Base-by-base conservation (phyloP, 441 rosid species). In the Macaranga tanarius region DNA sequence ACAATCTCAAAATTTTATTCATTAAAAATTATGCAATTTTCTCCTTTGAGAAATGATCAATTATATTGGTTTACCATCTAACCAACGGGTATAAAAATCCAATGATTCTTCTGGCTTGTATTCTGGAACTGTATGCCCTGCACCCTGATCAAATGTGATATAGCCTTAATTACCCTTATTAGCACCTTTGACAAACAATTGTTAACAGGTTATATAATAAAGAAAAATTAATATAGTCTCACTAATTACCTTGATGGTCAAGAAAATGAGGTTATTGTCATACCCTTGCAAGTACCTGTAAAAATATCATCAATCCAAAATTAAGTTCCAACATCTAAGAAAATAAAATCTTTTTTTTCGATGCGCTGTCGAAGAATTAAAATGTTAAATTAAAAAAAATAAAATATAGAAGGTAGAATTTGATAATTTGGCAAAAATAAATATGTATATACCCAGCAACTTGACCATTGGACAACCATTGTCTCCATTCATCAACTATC, bases 81-180 rank as follows among this genome's bases (percentile, higher is more conserved):
- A 51, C 84, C 85, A 87, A 31, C 83, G 77, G 54, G 71, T 63
- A 26, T 67, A 81, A 66, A 87, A 85, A 16, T 79, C 81, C 69
- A 87, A 58, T 0, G 91, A 15, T 62, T 87, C 88, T 55, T 42
- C 68, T 1, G 93, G 93, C 73, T 87, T 89, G 87, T 87, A 87
- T 68, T 89, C 86, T 0, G 91, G 90, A 11, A 87, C 93, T 0
- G 90, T 89, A 71, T 89, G 93, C 25, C 93, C 93, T 40, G 93
- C 86, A 5, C 93, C 93, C 91, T 89, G 87, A 47, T 34, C 38
- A 34, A 34, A 34, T 34, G 38, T 34, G 38, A 52, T 10, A 64
- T 23, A 13, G 0, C 67, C 3, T 66, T n/a, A n/a, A n/a, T 64
- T 20, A 1, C 45, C 51, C 12, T 8, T 10, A 63, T 48, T 0